Percentiles rank a stretch among this genome's conserved stretches.
phyloP scores from a whole-genome alignment of 148 eudicot genomes.

The Agrostemma githago region DNA sequence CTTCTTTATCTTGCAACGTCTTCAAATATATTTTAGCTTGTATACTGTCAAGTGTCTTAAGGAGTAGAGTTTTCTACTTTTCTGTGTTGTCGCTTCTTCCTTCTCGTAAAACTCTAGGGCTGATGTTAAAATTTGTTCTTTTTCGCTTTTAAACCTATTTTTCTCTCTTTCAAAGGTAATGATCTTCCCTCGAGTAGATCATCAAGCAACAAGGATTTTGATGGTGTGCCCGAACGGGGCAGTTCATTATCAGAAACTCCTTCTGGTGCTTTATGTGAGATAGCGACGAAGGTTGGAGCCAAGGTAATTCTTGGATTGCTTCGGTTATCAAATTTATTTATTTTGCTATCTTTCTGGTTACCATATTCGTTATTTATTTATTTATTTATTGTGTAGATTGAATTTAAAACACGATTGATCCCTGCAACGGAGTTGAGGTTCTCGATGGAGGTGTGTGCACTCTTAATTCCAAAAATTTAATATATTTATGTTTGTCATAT shows the following conservation, averaged over 20 bases:
- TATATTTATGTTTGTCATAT: background rate
- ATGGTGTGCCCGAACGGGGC: constrained; percentile 46
- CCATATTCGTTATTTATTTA: constrained; percentile 5
- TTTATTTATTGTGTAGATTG: constrained; percentile 46
- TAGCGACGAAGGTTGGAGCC: constrained; percentile 80
- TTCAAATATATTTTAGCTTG: no score
- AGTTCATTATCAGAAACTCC: constrained; percentile 50
- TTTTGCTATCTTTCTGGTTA: constrained; percentile 3
- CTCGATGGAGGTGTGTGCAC: constrained; percentile 46
- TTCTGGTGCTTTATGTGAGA: constrained; percentile 67
- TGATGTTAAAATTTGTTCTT: background rate
- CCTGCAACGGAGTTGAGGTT: constrained; percentile 59
- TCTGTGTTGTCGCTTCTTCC: background rate
- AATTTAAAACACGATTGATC: constrained; percentile 54
- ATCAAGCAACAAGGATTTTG: constrained; percentile 56
- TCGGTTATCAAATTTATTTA: background rate
- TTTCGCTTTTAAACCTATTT: background rate
- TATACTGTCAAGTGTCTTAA: no score
- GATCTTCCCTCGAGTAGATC: constrained; percentile 46
- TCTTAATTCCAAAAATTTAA: background rate
- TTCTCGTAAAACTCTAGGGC: background rate
- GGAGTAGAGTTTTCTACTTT: background rate
- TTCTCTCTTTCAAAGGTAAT: constrained; percentile 42
- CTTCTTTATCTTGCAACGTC: background rate
- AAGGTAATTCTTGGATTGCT: constrained; percentile 44